A percentile compares a stretch with the other conserved stretches of the same genome.
Conservation (phyloP, 1,284 basidiomycete genomes). For the Quambalaria eucalypti region DNA sequence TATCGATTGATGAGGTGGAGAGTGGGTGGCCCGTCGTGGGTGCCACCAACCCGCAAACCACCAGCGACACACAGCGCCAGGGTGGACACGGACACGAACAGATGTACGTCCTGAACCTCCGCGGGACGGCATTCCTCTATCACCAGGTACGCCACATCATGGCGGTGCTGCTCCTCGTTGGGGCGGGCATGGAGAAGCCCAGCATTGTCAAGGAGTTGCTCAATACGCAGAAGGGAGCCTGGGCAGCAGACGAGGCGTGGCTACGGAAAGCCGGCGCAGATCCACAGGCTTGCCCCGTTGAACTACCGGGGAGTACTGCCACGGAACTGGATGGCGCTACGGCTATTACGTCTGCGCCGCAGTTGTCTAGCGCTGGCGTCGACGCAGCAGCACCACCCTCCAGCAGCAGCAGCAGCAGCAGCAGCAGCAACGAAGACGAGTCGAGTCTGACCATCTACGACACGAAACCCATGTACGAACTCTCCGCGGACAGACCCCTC, state of each 20-base stretch:
- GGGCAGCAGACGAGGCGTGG: conserved; percentile 5
- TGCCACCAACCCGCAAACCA: neutral
- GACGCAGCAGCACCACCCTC: neutral
- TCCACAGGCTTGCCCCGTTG: neutral
- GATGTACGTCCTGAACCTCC: conserved; percentile 69
- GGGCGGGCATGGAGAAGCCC: conserved; percentile 68
- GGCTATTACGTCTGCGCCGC: neutral
- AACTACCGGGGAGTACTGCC: conserved; percentile 5
- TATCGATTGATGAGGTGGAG: conserved; percentile 53
- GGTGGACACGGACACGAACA: conserved; percentile 30
- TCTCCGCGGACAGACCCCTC: conserved; percentile 82
- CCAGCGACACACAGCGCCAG: neutral
- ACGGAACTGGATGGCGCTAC: conserved; percentile 5
- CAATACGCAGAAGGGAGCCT: conserved; percentile 53
- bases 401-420: neutral
- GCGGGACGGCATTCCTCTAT: conserved; percentile 84
- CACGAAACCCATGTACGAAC: conserved; percentile 76
- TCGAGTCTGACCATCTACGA: conserved; percentile 13
- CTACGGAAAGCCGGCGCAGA: neutral
- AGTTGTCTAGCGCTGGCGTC: neutral
- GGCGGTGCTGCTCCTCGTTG: conserved; percentile 81
- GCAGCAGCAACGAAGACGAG: neutral
- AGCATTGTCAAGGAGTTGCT: conserved; percentile 65
- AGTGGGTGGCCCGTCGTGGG: conserved; percentile 15
- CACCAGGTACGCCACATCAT: conserved; percentile 97